Base-by-base conservation (phyloP, 805 yeast genomes). In the Sugiyamaella valdiviana region DNA sequence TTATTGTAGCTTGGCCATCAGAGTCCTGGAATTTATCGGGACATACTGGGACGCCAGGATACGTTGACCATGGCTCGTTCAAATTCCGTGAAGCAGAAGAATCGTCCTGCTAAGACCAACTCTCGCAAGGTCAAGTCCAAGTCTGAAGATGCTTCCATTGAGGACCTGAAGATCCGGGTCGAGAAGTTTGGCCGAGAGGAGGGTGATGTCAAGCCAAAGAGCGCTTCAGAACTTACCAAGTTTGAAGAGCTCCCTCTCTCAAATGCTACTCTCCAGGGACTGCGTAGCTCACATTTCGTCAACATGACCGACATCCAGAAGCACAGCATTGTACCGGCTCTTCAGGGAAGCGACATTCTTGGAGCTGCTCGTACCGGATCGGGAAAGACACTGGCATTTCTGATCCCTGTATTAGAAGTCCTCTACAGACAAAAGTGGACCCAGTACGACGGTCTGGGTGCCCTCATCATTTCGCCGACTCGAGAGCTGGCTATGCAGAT, bases 291-390 rank as follows among this genome's bases (percentile, higher is more conserved):
- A n/a, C 83, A 87, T 45, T 93, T 83, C 63, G 73, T 85, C 1
- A 74, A 79, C 9, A 66, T 90, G 70, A 93, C 99, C 0, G 95
- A 85, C 39, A 86, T 93, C 50, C 99, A 93, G 60, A 78, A 75
- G 51, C 80, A 79, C 42, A 73, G 96, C 5, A 85, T 93, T 22
- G 85, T 95, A 0, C 67, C 75, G 12, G 80, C 93, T 0, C 68
- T 93, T 51, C 81, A 85, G 57, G 91, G 93, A 0, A 69, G 75
- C 26, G 97, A 89, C 68, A 64, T 90, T 2, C 72, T 90, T 57
- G 96, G 88, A 10, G 90, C 95, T 17, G 96, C 96, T 17, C 79
- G 80, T 57, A 89, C 97, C 0, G 91, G 91, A 2, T 85, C 95
- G 2, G 97, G 97, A 19, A 89, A 89, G 61, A 89, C 97, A 0